A percentile compares a stretch with the other conserved stretches of the same genome.
Conservation (phyloP, 176 grass and related monocot genomes). For the Oropetium thomaeum region DNA sequence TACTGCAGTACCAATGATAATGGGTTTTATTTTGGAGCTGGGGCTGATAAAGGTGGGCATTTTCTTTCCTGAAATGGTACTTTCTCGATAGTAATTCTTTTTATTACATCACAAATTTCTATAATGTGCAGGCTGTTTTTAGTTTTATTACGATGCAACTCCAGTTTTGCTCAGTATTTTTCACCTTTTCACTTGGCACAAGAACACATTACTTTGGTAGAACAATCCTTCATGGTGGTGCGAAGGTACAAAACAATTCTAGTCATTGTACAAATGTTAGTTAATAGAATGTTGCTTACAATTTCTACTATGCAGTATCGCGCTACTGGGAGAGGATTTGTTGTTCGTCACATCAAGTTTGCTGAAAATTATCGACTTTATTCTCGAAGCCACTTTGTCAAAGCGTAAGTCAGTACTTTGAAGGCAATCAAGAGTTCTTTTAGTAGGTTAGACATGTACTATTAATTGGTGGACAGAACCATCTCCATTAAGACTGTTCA, state of each 20-base stretch:
- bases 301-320: slow-evolving; percentile 63
- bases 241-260: slow-evolving; percentile 48
- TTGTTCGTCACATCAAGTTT: slow-evolving; percentile 91
- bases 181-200: slow-evolving; percentile 97
- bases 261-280: slow-evolving; percentile 1
- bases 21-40: slow-evolving; percentile 86
- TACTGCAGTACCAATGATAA: slow-evolving; percentile 95
- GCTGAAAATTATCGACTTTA: slow-evolving; percentile 96
- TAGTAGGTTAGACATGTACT: background rate
- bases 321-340: slow-evolving; percentile 95
- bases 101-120: slow-evolving; percentile 12
- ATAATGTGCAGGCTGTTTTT: slow-evolving; percentile 70
- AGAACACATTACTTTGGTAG: slow-evolving; percentile 97
- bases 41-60: slow-evolving; percentile 72
- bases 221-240: slow-evolving; percentile 98
- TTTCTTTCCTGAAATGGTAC: background rate
- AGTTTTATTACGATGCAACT: slow-evolving; percentile 95
- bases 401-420: slow-evolving; percentile 71
- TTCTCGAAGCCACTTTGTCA: slow-evolving; percentile 97
- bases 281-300: slow-evolving; percentile 26
- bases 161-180: slow-evolving; percentile 92
- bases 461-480: background rate
- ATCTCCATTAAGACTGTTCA: too few relatives aligned
- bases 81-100: background rate
- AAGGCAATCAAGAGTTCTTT: slow-evolving; percentile 15